A percentile compares a stretch with the other conserved stretches of the same genome.
Conservation (phyloP, 352 stramenopile species). For the Pythium periplocum region DNA sequence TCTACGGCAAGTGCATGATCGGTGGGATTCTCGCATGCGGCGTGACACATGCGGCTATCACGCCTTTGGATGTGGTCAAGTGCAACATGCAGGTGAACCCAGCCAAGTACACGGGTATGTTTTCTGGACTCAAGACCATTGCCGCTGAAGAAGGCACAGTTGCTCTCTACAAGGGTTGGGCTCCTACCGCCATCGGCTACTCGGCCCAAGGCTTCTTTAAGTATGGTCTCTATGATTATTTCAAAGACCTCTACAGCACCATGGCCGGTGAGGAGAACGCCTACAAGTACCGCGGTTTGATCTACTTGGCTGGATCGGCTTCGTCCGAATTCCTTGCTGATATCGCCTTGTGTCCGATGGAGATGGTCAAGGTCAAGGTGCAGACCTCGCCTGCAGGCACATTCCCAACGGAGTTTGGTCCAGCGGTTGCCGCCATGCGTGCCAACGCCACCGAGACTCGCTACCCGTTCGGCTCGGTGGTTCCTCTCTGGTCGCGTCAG, state of each 20-base stretch:
- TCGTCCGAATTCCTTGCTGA: conserved; percentile 94
- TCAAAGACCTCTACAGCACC: conserved; percentile 92
- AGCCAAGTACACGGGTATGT: conserved; percentile 76
- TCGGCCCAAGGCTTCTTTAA: conserved; percentile 88
- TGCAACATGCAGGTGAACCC: conserved; percentile 94
- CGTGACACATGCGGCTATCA: conserved; percentile 91
- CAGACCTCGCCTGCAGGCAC: conserved; percentile 87
- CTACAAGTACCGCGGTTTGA: conserved; percentile 90
- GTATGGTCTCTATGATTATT: conserved; percentile 95
- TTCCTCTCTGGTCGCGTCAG: conserved; percentile 89
- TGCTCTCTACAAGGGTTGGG: conserved; percentile 90
- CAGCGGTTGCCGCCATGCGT: conserved; percentile 85
- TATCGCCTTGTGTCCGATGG: conserved; percentile 91
- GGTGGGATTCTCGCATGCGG: conserved; percentile 91
- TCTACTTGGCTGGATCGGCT: conserved; percentile 90
- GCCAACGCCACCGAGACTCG: conserved; percentile 82
- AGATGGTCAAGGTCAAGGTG: conserved; percentile 95
- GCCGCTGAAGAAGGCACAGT: conserved; percentile 79
- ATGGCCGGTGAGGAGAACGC: conserved; percentile 89
- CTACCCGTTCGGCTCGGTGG: conserved; percentile 90
- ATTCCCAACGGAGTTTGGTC: conserved; percentile 85
- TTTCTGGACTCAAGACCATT: conserved; percentile 82
- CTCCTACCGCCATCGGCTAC: conserved; percentile 90
- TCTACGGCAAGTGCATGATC: conserved; percentile 95
- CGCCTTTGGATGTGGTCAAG: conserved; percentile 92